A percentile compares a stretch with the other conserved stretches of the same genome.
Conservation (phyloP, 1,284 basidiomycete species). For the Leccinum fuscescens region DNA sequence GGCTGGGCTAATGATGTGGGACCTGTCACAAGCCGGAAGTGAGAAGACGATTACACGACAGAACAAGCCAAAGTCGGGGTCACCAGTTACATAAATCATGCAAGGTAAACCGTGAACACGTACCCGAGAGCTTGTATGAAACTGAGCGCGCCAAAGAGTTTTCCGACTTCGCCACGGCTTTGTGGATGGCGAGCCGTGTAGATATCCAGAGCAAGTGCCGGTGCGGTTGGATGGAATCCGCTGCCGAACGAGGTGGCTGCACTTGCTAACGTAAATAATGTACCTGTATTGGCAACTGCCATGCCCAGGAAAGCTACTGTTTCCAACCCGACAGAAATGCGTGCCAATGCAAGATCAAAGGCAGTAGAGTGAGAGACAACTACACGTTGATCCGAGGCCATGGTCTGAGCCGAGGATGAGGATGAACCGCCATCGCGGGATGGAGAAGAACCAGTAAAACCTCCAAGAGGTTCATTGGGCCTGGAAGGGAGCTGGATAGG, state of each 20-base stretch:
- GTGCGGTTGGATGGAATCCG: slow-evolving; percentile 63
- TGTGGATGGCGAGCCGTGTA: slow-evolving; percentile 48
- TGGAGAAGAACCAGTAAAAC: slow-evolving; percentile 1
- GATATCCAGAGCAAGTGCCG: slow-evolving; percentile 65
- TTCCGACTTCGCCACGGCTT: slow-evolving; percentile 47
- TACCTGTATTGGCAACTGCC: slow-evolving; percentile 40
- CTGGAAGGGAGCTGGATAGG: slow-evolving; percentile 36
- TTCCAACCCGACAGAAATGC: slow-evolving; percentile 58
- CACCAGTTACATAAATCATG: background rate
- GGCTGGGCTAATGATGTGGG: slow-evolving; percentile 47
- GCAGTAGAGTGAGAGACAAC: slow-evolving; percentile 46
- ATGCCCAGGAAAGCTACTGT: slow-evolving; percentile 52
- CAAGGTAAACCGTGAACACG: slow-evolving; percentile 19
- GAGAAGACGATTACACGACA: background rate
- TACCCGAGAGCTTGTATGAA: slow-evolving; percentile 68
- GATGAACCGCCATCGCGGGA: slow-evolving; percentile 7
- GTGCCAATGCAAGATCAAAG: slow-evolving; percentile 65
- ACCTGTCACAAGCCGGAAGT: slow-evolving; percentile 27
- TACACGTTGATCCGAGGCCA: background rate
- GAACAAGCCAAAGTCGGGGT: background rate
- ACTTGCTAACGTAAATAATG: slow-evolving; percentile 48
- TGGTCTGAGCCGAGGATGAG: slow-evolving; percentile 17
- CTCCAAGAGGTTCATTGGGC: slow-evolving; percentile 36
- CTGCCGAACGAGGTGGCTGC: slow-evolving; percentile 50
- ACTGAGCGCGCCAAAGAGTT: slow-evolving; percentile 70